Evolutionary conservation across 2,329 filamentous ascomycete genomes (phyloP).

Genomic region (Cadophora luteo-olivacea): DNA sequence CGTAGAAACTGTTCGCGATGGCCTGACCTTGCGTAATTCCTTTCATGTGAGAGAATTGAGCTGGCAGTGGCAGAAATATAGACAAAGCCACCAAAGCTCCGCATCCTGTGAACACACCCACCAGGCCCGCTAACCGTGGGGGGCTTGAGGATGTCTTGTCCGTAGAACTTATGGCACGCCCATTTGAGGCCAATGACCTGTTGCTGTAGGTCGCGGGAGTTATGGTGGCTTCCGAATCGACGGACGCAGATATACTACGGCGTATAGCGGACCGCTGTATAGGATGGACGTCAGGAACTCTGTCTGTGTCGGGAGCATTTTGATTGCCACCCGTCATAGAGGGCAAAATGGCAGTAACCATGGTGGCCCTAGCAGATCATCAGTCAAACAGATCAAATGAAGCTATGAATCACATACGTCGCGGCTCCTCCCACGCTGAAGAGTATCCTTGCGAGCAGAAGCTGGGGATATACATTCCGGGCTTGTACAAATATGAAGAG

Average conservation of each 20-base stretch:
- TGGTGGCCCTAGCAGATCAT: slow-evolving; percentile 68
- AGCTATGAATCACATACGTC: slow-evolving; percentile 58
- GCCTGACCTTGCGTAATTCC: slow-evolving; percentile 77
- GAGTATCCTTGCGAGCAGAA: slow-evolving; percentile 81
- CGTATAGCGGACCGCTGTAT: slow-evolving; percentile 49
- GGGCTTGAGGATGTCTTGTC: slow-evolving; percentile 52
- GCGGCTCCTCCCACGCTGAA: slow-evolving; percentile 95
- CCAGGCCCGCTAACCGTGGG: slow-evolving; percentile 79
- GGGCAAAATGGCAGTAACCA: slow-evolving; percentile 95
- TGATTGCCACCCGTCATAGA: slow-evolving; percentile 60
- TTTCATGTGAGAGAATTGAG: slow-evolving; percentile 73
- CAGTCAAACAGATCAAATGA: background rate
- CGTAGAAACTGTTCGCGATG: slow-evolving; percentile 85
- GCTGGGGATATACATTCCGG: slow-evolving; percentile 84
- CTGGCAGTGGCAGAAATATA: slow-evolving; percentile 86
- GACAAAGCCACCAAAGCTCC: slow-evolving; percentile 85
- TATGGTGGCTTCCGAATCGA: slow-evolving; percentile 78
- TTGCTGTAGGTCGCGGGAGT: slow-evolving; percentile 64
- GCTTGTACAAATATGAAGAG: slow-evolving; percentile 86
- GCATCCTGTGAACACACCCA: slow-evolving; percentile 90
- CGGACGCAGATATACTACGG: slow-evolving; percentile 68
- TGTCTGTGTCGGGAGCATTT: slow-evolving; percentile 37
- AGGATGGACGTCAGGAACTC: slow-evolving; percentile 19
- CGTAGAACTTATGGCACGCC: slow-evolving; percentile 26
- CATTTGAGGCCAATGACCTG: slow-evolving; percentile 23